Evolutionary conservation across 1,139 yeast species (phyloP).

Genomic region (Debaryomyces sp.): DNA sequence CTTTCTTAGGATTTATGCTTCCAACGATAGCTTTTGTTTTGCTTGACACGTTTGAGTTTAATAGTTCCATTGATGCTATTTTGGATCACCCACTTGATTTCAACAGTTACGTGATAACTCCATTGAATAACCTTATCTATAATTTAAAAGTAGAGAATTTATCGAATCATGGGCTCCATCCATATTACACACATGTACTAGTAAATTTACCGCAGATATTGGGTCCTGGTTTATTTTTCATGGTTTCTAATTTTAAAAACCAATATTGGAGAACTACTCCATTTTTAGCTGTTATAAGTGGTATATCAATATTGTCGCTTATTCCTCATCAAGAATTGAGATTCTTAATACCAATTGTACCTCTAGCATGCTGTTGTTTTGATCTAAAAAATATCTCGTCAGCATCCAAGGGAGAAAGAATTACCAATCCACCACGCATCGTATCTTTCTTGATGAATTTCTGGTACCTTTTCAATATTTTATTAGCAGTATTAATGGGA

Average conservation of each 20-base stretch:
- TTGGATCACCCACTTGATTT: constrained; percentile 13
- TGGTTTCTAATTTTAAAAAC: constrained; percentile 35
- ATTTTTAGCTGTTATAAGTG: constrained; percentile 63
- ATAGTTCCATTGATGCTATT: constrained; percentile 8
- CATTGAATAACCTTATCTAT: constrained; percentile 74
- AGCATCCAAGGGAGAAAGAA: neutral
- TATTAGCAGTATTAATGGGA: constrained; percentile 72
- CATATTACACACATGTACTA: constrained; percentile 70
- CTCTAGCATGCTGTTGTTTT: constrained; percentile 67
- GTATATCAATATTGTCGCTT: constrained; percentile 59
- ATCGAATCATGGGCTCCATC: constrained; percentile 80
- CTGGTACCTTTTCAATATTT: constrained; percentile 70
- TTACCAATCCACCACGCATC: constrained; percentile 6
- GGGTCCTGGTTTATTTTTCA: constrained; percentile 70
- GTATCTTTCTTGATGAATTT: constrained; percentile 28
- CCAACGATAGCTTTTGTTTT: constrained; percentile 44
- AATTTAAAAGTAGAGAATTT: constrained; percentile 64
- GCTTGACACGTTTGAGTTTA: constrained; percentile 52
- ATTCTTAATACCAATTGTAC: constrained; percentile 77
- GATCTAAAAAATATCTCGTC: constrained; percentile 33
- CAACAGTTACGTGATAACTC: constrained; percentile 56
- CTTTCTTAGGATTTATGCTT: constrained; percentile 31
- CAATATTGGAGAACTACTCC: constrained; percentile 50
- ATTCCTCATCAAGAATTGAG: constrained; percentile 93
- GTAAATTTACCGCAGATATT: constrained; percentile 77